These are phyloP conservation scores for apple (Malus domestica) DNA, from an alignment of 306 rosid genomes.

Conservation along the genomic window DNA sequence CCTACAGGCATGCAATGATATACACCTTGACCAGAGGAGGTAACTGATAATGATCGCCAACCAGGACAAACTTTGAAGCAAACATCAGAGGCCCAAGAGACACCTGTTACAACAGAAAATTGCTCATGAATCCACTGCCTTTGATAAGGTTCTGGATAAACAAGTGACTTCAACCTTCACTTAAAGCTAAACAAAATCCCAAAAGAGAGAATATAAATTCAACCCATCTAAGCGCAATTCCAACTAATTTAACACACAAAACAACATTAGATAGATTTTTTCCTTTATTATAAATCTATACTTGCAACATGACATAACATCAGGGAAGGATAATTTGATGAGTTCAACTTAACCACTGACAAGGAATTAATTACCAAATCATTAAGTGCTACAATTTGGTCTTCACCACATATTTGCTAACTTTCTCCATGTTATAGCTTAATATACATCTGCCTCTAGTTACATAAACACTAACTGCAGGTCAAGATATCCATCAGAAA, in stretches of 20 bases:
- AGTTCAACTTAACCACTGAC: neutral
- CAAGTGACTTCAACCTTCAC: neutral
- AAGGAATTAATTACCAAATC: neutral
- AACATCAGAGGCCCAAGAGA: conserved; percentile 86
- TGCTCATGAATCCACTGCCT: neutral
- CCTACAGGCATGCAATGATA: neutral
- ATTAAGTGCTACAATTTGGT: neutral
- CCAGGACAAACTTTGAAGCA: conserved; percentile 85
- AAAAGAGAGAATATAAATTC: neutral
- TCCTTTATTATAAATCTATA: neutral
- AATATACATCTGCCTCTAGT: neutral
- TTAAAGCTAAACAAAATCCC: neutral
- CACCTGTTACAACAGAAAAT: conserved; percentile 46
- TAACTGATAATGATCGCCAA: conserved; percentile 93
- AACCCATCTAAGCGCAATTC: neutral
- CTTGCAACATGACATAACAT: neutral
- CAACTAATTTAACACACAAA: neutral
- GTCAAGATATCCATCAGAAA: conserved; percentile 5
- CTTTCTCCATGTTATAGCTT: neutral
- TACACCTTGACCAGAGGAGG: conserved; percentile 87
- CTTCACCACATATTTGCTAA: neutral
- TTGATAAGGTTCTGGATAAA: neutral
- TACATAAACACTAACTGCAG: neutral
- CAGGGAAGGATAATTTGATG: neutral
- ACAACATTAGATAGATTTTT: neutral